Percentiles rank a stretch among this genome's conserved stretches.
These are phyloP conservation scores for Didymella sp. DNA, from an alignment of 2,329 filamentous ascomycete genomes.

Conservation along the genomic window DNA sequence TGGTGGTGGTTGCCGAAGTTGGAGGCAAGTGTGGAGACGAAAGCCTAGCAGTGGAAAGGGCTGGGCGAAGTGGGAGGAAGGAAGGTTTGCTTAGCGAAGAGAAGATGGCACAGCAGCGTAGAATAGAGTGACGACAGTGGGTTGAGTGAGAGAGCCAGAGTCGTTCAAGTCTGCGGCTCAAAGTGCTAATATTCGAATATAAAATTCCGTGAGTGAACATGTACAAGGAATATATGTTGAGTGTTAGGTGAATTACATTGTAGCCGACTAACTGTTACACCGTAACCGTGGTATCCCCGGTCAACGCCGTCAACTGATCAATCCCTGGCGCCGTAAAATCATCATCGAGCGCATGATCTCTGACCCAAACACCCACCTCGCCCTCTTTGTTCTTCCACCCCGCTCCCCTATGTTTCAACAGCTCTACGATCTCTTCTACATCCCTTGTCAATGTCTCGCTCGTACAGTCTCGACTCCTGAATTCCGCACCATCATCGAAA, in stretches of 20 bases:
- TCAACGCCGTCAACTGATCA: conserved; percentile 17
- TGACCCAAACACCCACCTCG: conserved; percentile 31
- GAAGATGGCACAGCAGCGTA: too few relatives aligned
- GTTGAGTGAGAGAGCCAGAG: too few relatives aligned
- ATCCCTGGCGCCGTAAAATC: background rate
- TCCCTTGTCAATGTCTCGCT: conserved; percentile 27
- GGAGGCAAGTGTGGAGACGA: background rate
- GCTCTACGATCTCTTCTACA: conserved; percentile 34
- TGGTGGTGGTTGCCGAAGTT: background rate
- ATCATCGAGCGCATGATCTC: conserved; percentile 26
- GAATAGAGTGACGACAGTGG: too few relatives aligned
- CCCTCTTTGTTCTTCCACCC: conserved; percentile 35
- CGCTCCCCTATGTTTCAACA: conserved; percentile 27
- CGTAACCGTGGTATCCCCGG: conserved; percentile 5
- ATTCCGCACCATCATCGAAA: conserved; percentile 30
- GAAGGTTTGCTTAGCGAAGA: background rate
- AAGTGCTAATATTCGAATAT: too few relatives aligned
- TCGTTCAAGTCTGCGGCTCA: too few relatives aligned
- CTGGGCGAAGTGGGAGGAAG: conserved; percentile 11
- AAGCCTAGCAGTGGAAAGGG: background rate
- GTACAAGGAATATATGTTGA: too few relatives aligned
- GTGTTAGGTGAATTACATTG: background rate
- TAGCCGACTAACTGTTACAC: background rate
- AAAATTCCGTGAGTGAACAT: too few relatives aligned
- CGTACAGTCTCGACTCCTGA: conserved; percentile 38